A percentile compares a stretch with the other conserved stretches of the same genome.
Evolutionary conservation across 2,329 filamentous ascomycete genomes (phyloP).

Genomic region (Coniochaeta sp.): DNA sequence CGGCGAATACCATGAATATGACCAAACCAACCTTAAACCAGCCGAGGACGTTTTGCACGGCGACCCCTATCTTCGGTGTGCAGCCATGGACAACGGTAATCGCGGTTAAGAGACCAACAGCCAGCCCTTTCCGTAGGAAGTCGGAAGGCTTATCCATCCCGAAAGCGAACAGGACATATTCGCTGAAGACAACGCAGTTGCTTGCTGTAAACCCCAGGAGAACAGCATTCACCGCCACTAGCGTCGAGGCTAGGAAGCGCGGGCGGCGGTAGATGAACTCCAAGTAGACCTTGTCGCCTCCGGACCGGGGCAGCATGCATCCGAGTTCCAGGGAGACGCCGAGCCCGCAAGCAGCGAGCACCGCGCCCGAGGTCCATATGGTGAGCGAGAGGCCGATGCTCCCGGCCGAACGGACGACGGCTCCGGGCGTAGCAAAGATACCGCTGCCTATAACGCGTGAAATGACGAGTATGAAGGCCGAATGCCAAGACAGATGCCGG

Average conservation of each 20-base stretch:
- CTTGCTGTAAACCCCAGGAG: slow-evolving; percentile 61
- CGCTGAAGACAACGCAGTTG: slow-evolving; percentile 64
- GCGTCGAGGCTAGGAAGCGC: slow-evolving; percentile 54
- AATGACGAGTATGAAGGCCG: slow-evolving; percentile 60
- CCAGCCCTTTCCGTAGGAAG: slow-evolving; percentile 45
- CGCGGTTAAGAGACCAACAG: slow-evolving; percentile 45
- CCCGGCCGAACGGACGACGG: slow-evolving; percentile 59
- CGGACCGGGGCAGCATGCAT: slow-evolving; percentile 62
- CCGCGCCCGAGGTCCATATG: slow-evolving; percentile 57
- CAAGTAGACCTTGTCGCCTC: slow-evolving; percentile 64
- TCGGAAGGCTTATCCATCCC: slow-evolving; percentile 43
- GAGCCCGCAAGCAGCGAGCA: slow-evolving; percentile 54
- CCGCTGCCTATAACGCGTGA: slow-evolving; percentile 63
- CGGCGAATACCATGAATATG: slow-evolving; percentile 53
- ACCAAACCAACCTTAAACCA: slow-evolving; percentile 58
- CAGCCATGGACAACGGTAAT: slow-evolving; percentile 54
- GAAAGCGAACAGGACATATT: slow-evolving; percentile 56
- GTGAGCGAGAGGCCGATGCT: slow-evolving; percentile 57
- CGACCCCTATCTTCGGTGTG: slow-evolving; percentile 49
- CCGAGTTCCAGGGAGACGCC: slow-evolving; percentile 61
- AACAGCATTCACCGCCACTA: slow-evolving; percentile 57
- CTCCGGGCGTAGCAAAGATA: slow-evolving; percentile 65
- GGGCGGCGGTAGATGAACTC: slow-evolving; percentile 61
- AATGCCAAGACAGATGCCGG: slow-evolving; percentile 54
- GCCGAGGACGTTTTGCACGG: slow-evolving; percentile 53